phyloP scores from a whole-genome alignment of 2,329 filamentous ascomycete genomes.

The Nemania serpens region DNA sequence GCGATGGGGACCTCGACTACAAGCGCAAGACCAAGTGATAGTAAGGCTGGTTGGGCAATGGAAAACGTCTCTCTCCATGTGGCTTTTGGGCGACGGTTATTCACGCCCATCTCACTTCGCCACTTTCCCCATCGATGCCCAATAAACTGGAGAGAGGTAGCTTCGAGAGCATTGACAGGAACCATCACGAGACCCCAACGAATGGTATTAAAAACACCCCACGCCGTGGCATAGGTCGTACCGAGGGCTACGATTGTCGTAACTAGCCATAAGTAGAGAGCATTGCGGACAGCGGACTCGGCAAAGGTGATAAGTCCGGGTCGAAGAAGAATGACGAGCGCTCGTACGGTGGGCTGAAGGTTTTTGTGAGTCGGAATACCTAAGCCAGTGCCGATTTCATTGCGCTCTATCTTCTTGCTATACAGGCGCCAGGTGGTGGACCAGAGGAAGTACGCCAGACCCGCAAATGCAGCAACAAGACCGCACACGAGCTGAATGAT shows the following conservation, averaged over 20 bases:
- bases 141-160: constrained; percentile 66
- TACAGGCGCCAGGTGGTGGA: constrained; percentile 41
- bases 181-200: constrained; percentile 78
- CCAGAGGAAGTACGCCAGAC: constrained; percentile 64
- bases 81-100: constrained; percentile 25
- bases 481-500: constrained; percentile 66
- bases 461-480: constrained; percentile 57
- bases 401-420: constrained; percentile 10
- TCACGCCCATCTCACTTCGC: constrained; percentile 36
- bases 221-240: constrained; percentile 69
- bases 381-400: constrained; percentile 1
- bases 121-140: constrained; percentile 68
- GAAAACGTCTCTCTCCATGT: constrained; percentile 14
- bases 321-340: constrained; percentile 55
- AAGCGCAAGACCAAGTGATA: constrained; percentile 59
- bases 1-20: constrained; percentile 65
- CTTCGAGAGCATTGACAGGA: constrained; percentile 69
- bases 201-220: constrained; percentile 76
- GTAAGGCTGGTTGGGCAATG: constrained; percentile 58
- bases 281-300: constrained; percentile 70
- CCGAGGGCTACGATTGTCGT: constrained; percentile 67
- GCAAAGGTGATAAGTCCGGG: constrained; percentile 64
- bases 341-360: constrained; percentile 45
- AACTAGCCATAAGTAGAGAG: constrained; percentile 73
- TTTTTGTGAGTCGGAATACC: constrained; percentile 18